Conservation (phyloP, 164 flowering plant species). For the Stephania japonica region DNA sequence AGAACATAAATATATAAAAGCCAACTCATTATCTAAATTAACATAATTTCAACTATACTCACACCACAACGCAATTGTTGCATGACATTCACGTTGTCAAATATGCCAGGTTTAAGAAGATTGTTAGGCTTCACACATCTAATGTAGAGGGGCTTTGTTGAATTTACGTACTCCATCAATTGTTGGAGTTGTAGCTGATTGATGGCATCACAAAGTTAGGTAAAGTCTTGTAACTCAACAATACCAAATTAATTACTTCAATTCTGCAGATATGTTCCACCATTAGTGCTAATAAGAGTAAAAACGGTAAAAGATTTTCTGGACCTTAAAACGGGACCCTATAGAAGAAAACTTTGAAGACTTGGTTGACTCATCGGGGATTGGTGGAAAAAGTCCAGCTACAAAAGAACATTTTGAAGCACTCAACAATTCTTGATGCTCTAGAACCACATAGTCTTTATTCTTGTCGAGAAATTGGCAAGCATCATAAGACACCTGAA, state of each 20-base stretch:
- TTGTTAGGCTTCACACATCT: conserved; percentile 93
- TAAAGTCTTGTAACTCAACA: neutral
- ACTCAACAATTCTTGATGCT: conserved; percentile 78
- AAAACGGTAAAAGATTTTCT: neutral
- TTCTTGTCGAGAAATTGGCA: conserved; percentile 89
- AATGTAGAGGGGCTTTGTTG: conserved; percentile 81
- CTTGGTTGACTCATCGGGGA: conserved; percentile 52
- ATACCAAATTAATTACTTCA: neutral
- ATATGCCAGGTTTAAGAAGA: conserved; percentile 54
- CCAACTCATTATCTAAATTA: neutral
- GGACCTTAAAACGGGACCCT: conserved; percentile 80
- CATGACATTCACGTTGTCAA: conserved; percentile 65
- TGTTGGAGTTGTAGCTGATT: conserved; percentile 80
- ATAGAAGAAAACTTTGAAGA: conserved; percentile 76
- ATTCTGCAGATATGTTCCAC: neutral
- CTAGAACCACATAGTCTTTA: conserved; percentile 84
- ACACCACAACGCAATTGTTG: conserved; percentile 90
- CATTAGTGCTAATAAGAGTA: neutral
- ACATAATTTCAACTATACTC: conserved; percentile 29
- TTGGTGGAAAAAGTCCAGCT: conserved; percentile 64
- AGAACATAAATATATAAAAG: neutral
- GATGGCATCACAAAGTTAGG: conserved; percentile 10
- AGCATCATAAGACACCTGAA: conserved; percentile 75
- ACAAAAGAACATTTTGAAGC: conserved; percentile 77
- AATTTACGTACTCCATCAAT: conserved; percentile 74